Percentiles rank a stretch among this genome's conserved stretches.
Evolutionary conservation across 805 yeast species (phyloP).

Genomic region (Lachancea cidri): DNA sequence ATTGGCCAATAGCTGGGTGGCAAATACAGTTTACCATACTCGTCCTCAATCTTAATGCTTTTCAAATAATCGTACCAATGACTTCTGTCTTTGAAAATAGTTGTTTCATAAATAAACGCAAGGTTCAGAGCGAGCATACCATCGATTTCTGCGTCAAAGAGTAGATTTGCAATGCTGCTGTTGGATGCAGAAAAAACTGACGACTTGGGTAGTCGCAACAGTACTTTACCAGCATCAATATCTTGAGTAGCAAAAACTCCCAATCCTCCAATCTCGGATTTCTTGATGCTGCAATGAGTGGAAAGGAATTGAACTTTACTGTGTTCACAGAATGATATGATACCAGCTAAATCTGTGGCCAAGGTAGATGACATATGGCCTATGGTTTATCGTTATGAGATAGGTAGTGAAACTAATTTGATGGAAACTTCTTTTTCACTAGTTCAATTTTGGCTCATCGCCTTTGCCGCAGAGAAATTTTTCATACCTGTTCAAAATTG

Average conservation of each 20-base stretch:
- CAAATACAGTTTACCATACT: constrained; percentile 31
- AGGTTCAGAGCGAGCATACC: constrained; percentile 66
- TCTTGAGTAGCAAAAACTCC: constrained; percentile 62
- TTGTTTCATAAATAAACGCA: constrained; percentile 66
- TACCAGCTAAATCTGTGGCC: constrained; percentile 21
- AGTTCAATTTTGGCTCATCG: no score
- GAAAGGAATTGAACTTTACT: constrained; percentile 53
- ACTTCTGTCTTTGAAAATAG: constrained; percentile 48
- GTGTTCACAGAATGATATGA: constrained; percentile 49
- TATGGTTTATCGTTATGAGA: no score
- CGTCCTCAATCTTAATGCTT: constrained; percentile 40
- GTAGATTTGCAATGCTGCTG: constrained; percentile 58
- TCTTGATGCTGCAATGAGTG: constrained; percentile 39
- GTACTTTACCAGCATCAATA: constrained; percentile 35
- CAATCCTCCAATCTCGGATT: constrained; percentile 55
- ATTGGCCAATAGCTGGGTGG: constrained; percentile 69
- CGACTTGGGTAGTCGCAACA: constrained; percentile 59
- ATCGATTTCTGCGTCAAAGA: constrained; percentile 52
- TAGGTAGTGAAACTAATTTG: no score
- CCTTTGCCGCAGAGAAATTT: not conserved
- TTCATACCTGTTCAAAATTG: not conserved
- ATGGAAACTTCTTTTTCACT: not conserved
- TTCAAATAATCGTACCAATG: constrained; percentile 74
- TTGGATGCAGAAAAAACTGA: constrained; percentile 54
- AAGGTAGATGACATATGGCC: constrained; percentile 35